These are phyloP conservation scores for Dittrichia graveolens DNA, from an alignment of 129 eudicot genomes.

Conservation along the genomic window DNA sequence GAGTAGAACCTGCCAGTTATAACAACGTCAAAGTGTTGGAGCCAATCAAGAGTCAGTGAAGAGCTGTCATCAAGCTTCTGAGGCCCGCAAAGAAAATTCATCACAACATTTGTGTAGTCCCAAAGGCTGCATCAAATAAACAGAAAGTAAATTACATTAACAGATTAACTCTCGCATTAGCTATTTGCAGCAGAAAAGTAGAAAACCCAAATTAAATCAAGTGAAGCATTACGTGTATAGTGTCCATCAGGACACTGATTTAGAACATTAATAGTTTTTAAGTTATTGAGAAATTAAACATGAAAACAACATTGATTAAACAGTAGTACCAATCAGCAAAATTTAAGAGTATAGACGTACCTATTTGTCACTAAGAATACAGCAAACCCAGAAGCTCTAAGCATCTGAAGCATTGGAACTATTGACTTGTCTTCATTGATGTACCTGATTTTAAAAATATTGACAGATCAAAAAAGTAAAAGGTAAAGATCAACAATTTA, in stretches of 20 bases:
- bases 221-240: not conserved
- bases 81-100: constrained; percentile 87
- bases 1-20: constrained; percentile 87
- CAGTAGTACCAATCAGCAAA: constrained; percentile 14
- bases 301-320: constrained; percentile 1
- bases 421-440: constrained; percentile 75
- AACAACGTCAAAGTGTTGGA: constrained; percentile 81
- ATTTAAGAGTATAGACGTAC: constrained; percentile 32
- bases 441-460: constrained; percentile 51
- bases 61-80: constrained; percentile 35
- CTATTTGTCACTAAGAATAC: constrained; percentile 95
- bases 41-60: constrained; percentile 78
- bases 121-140: constrained; percentile 74
- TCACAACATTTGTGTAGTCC: constrained; percentile 96
- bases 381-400: constrained; percentile 77
- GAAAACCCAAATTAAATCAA: not conserved
- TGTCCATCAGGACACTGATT: constrained; percentile 5
- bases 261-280: not conserved
- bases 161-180: constrained; percentile 1
- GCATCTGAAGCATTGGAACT: constrained; percentile 93
- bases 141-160: not conserved
- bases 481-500: not conserved
- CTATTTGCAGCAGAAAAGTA: not conserved
- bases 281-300: not conserved
- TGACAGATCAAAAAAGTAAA: not conserved